A percentile compares a stretch with the other conserved stretches of the same genome.
These are phyloP conservation scores for Umbelopsis vinacea DNA, from an alignment of 192 early-diverging fungal genomes.

Conservation along the genomic window DNA sequence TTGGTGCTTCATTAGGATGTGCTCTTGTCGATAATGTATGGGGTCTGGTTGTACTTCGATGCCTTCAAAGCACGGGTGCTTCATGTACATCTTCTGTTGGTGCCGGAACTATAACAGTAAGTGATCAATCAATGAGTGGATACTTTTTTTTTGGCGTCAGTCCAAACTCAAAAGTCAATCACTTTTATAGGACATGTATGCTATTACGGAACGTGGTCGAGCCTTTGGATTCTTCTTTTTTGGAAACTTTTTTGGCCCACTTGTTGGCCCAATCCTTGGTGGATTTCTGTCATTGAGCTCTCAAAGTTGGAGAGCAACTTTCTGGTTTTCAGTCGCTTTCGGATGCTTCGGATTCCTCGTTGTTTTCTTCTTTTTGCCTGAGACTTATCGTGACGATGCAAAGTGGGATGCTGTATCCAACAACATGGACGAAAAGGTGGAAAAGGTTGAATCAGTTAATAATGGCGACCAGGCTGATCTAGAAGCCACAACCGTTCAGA, in stretches of 20 bases:
- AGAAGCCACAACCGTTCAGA: slow-evolving; percentile 32
- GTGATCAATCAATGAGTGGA: background rate
- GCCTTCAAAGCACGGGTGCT: slow-evolving; percentile 50
- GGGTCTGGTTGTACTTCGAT: slow-evolving; percentile 44
- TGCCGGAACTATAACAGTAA: slow-evolving; percentile 48
- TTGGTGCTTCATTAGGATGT: slow-evolving; percentile 46
- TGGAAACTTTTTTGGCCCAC: slow-evolving; percentile 36
- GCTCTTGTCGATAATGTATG: slow-evolving; percentile 45
- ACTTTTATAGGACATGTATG: slow-evolving; percentile 19
- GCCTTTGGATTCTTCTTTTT: slow-evolving; percentile 41
- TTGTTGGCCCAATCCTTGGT: slow-evolving; percentile 47
- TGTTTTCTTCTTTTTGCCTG: slow-evolving; percentile 47
- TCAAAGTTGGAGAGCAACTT: slow-evolving; percentile 49
- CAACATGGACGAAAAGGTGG: slow-evolving; percentile 6
- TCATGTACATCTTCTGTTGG: slow-evolving; percentile 50
- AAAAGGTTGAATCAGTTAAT: background rate
- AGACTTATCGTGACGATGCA: slow-evolving; percentile 45
- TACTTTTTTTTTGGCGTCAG: background rate
- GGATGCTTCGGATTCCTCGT: slow-evolving; percentile 35
- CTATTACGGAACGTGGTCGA: slow-evolving; percentile 32
- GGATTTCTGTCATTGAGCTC: slow-evolving; percentile 47
- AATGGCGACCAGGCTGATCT: slow-evolving; percentile 35
- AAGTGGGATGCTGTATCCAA: slow-evolving; percentile 17
- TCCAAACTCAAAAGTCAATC: background rate
- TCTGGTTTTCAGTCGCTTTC: slow-evolving; percentile 49